Conservation (phyloP, 108 stramenopile species). For the Nitzschia inconspicua region DNA sequence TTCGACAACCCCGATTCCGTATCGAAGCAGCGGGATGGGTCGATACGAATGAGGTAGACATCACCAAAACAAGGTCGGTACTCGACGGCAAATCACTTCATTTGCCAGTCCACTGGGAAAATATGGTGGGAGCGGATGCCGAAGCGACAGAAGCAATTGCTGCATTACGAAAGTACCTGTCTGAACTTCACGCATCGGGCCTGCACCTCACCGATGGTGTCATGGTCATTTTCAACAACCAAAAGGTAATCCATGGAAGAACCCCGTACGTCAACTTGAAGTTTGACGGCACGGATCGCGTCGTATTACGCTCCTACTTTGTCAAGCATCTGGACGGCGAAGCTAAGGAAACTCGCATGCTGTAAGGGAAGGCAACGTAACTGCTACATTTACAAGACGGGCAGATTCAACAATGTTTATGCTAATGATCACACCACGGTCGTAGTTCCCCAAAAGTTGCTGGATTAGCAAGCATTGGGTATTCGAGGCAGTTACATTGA, state of each 20-base stretch:
- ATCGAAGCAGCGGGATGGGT: slow-evolving; percentile 13
- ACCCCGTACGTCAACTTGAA: slow-evolving; percentile 11
- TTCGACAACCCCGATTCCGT: slow-evolving; percentile 5
- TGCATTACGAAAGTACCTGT: not conserved
- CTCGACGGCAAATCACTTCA: slow-evolving; percentile 6
- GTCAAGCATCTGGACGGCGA: not conserved
- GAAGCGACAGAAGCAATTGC: slow-evolving; percentile 9
- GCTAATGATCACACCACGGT: too few relatives aligned
- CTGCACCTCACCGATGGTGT: slow-evolving; percentile 8
- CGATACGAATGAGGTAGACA: not conserved
- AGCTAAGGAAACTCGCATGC: not conserved
- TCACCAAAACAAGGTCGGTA: not conserved
- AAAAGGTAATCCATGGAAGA: slow-evolving; percentile 11
- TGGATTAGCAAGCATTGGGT: too few relatives aligned
- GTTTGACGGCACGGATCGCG: slow-evolving; percentile 20
- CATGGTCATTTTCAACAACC: slow-evolving; percentile 16
- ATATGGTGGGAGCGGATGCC: slow-evolving; percentile 16
- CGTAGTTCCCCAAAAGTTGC: too few relatives aligned
- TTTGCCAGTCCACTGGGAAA: slow-evolving; percentile 16
- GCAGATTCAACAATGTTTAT: too few relatives aligned
- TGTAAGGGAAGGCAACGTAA: not conserved
- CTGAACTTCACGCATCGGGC: not conserved
- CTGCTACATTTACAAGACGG: too few relatives aligned
- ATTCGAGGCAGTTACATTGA: too few relatives aligned
- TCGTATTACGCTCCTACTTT: slow-evolving; percentile 13